Evolutionary conservation across 202 grass and related monocot species (phyloP), one percentile per base, ranked within the genome.

Genomic region (Schoenoplectus tabernaemontani): DNA sequence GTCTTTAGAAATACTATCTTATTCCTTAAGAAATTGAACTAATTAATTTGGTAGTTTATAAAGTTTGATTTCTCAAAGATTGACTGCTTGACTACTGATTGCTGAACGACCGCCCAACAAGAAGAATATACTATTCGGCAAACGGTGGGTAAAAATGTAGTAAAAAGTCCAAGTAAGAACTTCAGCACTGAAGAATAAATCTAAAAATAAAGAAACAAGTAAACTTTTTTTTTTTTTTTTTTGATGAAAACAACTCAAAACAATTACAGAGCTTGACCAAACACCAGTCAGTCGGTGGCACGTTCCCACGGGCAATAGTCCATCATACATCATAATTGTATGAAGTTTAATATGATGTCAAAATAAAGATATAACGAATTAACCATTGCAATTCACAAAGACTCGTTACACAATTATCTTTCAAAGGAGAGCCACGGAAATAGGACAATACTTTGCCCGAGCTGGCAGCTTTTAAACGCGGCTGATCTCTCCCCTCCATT

Each of bases 391-490:
- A 51, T 15, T 15, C 11, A 3, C 12, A 50, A 13, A 50, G 16
- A 50, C 41, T 80, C 59, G 37, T 48, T 64, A 65, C 39, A 64
- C 22, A 6, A 4, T 47, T 50, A 0, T 26, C 26, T 20, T 10
- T 6, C 0, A 17, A 4, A 36, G 20, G 2, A 10, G 2, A 4
- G 41, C 0, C 3, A 64, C 57, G 51, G 34, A 63, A 80, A 63
- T 1, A 10, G 24, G 0, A 50, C n/a, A 63, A 33, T 32, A 33
- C 42, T 36, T 80, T 33, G 12, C 46, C 2, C 13, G 0, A 32
- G 46, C 70, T 80, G 57, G 77, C 59, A 80, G 77, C 41, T 80
- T 63, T 62, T 80, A 80, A 80, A 80, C 77, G 39, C 77, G 77
- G 77, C 39, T 10, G 23, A 57, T 62, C 59, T 80, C 59, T 51